phyloP scores from a whole-genome alignment of 2,329 filamentous ascomycete genomes.

The Claviceps digitariae region DNA sequence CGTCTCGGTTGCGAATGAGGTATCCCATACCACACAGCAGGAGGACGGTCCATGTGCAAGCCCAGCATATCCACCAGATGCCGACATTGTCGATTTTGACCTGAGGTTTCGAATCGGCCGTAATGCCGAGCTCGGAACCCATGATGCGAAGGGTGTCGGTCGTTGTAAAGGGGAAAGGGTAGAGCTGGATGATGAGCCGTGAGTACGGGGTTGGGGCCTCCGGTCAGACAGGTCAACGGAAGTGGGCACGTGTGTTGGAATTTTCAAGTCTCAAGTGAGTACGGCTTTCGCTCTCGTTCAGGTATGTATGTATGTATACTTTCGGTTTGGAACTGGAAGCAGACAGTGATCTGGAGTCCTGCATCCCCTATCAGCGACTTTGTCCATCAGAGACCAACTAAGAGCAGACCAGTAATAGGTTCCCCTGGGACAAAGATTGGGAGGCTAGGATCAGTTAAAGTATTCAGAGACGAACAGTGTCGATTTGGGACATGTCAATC shows the following conservation, averaged over 20 bases:
- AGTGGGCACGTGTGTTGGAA: not conserved
- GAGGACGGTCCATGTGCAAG: conserved; percentile 20
- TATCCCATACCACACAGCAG: conserved; percentile 25
- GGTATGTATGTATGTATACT: not conserved
- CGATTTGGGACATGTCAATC: not conserved
- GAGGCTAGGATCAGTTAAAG: not conserved
- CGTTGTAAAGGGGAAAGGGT: not conserved
- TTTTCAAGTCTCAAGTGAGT: not conserved
- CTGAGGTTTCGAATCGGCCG: conserved; percentile 9
- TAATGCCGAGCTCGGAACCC: conserved; percentile 15
- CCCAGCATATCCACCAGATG: conserved; percentile 22
- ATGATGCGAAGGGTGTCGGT: conserved; percentile 6
- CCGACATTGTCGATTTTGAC: conserved; percentile 15
- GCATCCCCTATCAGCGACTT: not conserved
- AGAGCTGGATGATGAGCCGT: not conserved
- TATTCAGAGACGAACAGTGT: not conserved
- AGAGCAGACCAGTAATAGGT: not conserved
- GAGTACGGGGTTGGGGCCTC: no score
- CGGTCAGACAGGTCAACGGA: not conserved
- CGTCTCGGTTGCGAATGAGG: conserved; percentile 21
- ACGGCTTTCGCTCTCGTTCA: not conserved
- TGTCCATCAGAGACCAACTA: not conserved
- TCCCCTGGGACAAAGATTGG: no score
- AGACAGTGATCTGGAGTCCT: not conserved
- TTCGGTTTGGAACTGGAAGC: not conserved